Evolutionary conservation across 1,139 yeast species (phyloP), one percentile per base, ranked within the genome.

Genomic region (Suhomyces taliae): DNA sequence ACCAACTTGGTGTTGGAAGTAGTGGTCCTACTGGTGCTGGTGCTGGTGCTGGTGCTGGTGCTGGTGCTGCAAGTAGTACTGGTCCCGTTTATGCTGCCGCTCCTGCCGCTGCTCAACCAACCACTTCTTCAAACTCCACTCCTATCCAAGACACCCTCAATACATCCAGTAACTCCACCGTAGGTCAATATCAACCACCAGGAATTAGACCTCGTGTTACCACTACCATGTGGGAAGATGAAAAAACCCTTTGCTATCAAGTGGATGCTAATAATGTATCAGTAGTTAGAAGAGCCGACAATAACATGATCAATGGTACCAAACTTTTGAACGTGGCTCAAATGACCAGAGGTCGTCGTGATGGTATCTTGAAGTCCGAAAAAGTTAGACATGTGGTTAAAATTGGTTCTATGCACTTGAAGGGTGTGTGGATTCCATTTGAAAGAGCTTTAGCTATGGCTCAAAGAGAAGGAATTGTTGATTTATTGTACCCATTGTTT

Each of bases 341-440:
- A 47, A 88, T 93, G 93, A 90, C 97, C 10, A 79, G 99, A 54
- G 99, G 99, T 11, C 85, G 96, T 54, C 79, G 99, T 54, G 99
- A 91, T 67, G 97, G 98, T 10, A 87, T 93, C 53, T 74, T 91
- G 53, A 91, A 91, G 70, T 83, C 88, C 51, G 97, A 91, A 66
- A 88, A 90, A 64, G 82, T 83, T 36, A 77, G 98, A 42, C 95
- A 90, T 64, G 98, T 93, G 42, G 97, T 91, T 48, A 91, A 91
- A 68, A 89, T 91, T 55, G 99, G 99, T 9, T 88, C 96, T 15
- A 91, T 91, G 97, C 96, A 91, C 65, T 76, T 91, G 60, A 91
- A 91, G 69, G 99, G 99, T 45, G 98, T 91, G 41, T 91, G 98
- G 98, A 90, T 91, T 54, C 97, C 98, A 1, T 90, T 90, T 65